A percentile compares a stretch with the other conserved stretches of the same genome.
Evolutionary conservation across 352 stramenopile species (phyloP).

Genomic region (Labyrinthula sp.): DNA sequence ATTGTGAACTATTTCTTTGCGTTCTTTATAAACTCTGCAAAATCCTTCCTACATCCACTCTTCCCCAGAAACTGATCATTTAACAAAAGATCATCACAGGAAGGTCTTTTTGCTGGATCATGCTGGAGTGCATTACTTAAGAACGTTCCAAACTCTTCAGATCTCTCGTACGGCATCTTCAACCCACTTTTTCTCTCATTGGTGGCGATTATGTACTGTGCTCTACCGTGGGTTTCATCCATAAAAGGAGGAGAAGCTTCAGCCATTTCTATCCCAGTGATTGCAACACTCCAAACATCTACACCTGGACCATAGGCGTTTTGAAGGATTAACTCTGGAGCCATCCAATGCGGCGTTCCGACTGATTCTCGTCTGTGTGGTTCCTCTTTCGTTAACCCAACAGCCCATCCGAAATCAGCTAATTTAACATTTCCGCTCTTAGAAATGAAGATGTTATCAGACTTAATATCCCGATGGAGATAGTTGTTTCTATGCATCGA

Average conservation of each 20-base stretch:
- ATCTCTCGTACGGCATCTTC: constrained; percentile 50
- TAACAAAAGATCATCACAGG: constrained; percentile 57
- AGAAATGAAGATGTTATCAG: constrained; percentile 43
- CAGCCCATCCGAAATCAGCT: constrained; percentile 47
- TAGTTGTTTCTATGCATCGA: constrained; percentile 43
- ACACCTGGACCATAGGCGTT: constrained; percentile 66
- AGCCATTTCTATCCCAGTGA: constrained; percentile 66
- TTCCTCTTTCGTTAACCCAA: constrained; percentile 37
- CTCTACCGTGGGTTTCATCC: constrained; percentile 59
- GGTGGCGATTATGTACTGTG: constrained; percentile 45
- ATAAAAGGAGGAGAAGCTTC: constrained; percentile 67
- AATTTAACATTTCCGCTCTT: constrained; percentile 36
- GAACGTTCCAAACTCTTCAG: constrained; percentile 51
- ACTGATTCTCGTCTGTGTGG: constrained; percentile 49
- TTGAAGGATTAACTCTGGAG: constrained; percentile 69
- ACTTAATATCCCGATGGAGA: constrained; percentile 47
- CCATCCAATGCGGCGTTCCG: constrained; percentile 79
- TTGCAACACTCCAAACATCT: constrained; percentile 60
- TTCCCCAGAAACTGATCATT: too few relatives aligned
- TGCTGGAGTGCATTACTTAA: constrained; percentile 53
- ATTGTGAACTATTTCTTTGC: too few relatives aligned
- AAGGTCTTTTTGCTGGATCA: constrained; percentile 44
- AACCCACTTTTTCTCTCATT: constrained; percentile 48
- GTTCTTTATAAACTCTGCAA: too few relatives aligned
- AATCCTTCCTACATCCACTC: too few relatives aligned